A percentile compares a stretch with the other conserved stretches of the same genome.
Conservation (phyloP, 208 protist species). For the Trichomonas vaginalis region DNA sequence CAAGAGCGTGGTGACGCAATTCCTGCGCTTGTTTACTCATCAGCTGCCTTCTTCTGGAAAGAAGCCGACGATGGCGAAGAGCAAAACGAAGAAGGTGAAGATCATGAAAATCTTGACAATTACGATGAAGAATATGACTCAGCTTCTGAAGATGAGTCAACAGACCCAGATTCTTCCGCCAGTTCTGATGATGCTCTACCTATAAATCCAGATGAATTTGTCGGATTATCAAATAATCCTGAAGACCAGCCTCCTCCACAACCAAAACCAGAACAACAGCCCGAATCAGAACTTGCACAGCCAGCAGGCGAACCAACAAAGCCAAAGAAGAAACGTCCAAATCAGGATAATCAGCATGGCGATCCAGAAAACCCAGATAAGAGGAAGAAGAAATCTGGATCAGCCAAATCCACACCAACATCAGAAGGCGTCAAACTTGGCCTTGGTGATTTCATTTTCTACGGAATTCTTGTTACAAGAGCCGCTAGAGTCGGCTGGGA, state of each 20-base stretch:
- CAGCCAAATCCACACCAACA: not conserved
- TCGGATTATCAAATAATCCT: not conserved
- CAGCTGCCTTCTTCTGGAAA: not conserved
- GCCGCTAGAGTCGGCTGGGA: not conserved
- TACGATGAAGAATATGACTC: not conserved
- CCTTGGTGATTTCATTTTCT: slow-evolving; percentile 12
- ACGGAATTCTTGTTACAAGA: slow-evolving; percentile 3
- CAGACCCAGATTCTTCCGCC: not conserved
- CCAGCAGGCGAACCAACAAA: not conserved
- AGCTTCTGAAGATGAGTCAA: not conserved
- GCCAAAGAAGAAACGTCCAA: not conserved
- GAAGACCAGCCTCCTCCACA: not conserved
- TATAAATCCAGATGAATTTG: not conserved
- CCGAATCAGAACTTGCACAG: not conserved
- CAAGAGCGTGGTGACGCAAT: not conserved
- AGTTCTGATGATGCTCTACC: not conserved
- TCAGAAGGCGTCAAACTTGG: not conserved
- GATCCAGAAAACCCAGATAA: not conserved
- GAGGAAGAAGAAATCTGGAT: not conserved
- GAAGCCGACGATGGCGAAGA: not conserved
- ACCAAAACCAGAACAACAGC: not conserved
- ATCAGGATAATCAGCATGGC: not conserved
- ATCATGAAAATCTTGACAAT: not conserved
- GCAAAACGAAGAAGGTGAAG: not conserved
- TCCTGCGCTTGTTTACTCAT: not conserved